phyloP scores from a whole-genome alignment of 805 yeast species.

The Zygosaccharomyces rouxii region DNA sequence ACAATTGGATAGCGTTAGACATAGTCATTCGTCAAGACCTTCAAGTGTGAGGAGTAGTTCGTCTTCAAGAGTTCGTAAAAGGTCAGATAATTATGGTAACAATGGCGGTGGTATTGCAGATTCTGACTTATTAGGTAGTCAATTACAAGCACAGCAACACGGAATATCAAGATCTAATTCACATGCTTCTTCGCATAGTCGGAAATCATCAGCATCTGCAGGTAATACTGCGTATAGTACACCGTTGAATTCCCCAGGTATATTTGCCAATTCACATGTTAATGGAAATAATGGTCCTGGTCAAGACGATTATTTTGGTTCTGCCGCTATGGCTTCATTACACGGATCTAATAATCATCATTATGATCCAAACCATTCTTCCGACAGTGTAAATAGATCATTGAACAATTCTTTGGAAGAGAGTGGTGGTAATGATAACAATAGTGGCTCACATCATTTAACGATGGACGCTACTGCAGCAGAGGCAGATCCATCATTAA shows the following conservation, averaged over 20 bases:
- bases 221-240: slow-evolving; percentile 32
- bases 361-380: neutral
- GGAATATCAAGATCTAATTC: slow-evolving; percentile 26
- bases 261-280: slow-evolving; percentile 8
- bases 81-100: slow-evolving; percentile 16
- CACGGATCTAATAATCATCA: neutral
- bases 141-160: slow-evolving; percentile 7
- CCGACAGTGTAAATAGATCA: slow-evolving; percentile 1
- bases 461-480: neutral
- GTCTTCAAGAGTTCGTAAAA: slow-evolving; percentile 23
- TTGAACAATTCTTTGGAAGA: neutral
- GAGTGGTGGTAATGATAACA: slow-evolving; percentile 2
- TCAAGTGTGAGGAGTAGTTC: slow-evolving; percentile 26
- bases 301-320: slow-evolving; percentile 24
- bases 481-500: slow-evolving; percentile 7
- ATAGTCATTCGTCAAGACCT: slow-evolving; percentile 22
- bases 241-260: slow-evolving; percentile 34
- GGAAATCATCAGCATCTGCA: slow-evolving; percentile 32
- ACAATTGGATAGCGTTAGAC: slow-evolving; percentile 20
- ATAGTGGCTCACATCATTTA: neutral
- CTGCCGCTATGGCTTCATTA: neutral
- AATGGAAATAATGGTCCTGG: slow-evolving; percentile 1
- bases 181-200: slow-evolving; percentile 31
- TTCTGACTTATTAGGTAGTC: slow-evolving; percentile 4
- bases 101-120: neutral